A percentile compares a stretch with the other conserved stretches of the same genome.
Evolutionary conservation across 192 early-diverging fungal genomes (phyloP).

Genomic region (Backusella tuberculispora): DNA sequence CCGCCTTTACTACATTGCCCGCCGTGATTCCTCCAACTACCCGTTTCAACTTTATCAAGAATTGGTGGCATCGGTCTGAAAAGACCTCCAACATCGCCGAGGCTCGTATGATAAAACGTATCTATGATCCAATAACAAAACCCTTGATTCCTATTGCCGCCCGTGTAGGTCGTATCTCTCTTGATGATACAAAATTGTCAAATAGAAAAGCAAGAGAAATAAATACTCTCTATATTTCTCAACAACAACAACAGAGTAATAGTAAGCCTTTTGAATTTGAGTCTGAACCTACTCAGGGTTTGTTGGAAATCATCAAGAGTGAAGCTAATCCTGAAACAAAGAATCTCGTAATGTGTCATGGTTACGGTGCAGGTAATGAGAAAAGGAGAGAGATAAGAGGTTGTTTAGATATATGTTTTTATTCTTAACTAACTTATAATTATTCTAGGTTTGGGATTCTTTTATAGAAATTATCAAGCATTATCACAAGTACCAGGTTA

Average conservation of each 20-base stretch:
- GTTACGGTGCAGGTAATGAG: constrained; percentile 71
- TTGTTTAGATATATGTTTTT: too few relatives aligned
- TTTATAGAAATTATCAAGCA: constrained; percentile 46
- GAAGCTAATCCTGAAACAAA: constrained; percentile 30
- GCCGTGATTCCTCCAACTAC: constrained; percentile 45
- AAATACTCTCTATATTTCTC: constrained; percentile 21
- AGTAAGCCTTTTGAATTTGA: constrained; percentile 10
- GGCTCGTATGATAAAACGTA: constrained; percentile 56
- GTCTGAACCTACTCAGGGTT: constrained; percentile 1
- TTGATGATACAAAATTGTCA: neutral
- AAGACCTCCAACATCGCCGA: constrained; percentile 57
- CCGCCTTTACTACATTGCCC: constrained; percentile 22
- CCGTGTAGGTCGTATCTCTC: neutral
- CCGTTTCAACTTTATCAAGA: constrained; percentile 39
- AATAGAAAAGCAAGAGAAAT: neutral
- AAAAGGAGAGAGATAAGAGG: neutral
- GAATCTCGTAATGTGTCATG: constrained; percentile 74
- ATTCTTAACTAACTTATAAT: neutral
- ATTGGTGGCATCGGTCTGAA: constrained; percentile 48
- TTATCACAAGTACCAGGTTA: constrained; percentile 57
- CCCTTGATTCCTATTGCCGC: neutral
- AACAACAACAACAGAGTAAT: neutral
- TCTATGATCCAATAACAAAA: constrained; percentile 30
- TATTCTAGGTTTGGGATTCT: constrained; percentile 63
- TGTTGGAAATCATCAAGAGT: neutral